Percentiles rank a stretch among this genome's conserved stretches.
Evolutionary conservation across 257 asterid species (phyloP).

Genomic region (Fraxinus pennsylvanica): DNA sequence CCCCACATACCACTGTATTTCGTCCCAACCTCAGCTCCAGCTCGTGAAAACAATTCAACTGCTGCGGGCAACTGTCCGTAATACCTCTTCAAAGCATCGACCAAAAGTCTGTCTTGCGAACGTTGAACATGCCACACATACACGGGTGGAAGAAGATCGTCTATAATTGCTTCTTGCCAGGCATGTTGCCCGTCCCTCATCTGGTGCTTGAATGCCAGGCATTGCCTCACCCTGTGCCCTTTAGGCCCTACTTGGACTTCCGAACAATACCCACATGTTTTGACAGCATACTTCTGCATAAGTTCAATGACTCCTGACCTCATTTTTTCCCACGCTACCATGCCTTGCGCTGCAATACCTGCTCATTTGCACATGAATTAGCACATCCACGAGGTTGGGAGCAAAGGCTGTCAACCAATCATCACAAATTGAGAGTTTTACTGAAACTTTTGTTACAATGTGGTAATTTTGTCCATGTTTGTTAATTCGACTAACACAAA

Average conservation of each 20-base stretch:
- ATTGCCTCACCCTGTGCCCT: slow-evolving; percentile 75
- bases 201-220: slow-evolving; percentile 81
- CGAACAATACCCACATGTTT: slow-evolving; percentile 66
- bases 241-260: slow-evolving; percentile 85
- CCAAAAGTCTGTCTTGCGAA: slow-evolving; percentile 23
- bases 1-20: slow-evolving; percentile 40
- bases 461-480: background rate
- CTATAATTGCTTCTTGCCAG: slow-evolving; percentile 74
- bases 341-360: slow-evolving; percentile 54
- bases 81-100: slow-evolving; percentile 56
- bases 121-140: slow-evolving; percentile 66
- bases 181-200: slow-evolving; percentile 84
- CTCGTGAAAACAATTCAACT: slow-evolving; percentile 62
- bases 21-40: slow-evolving; percentile 53
- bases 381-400: background rate
- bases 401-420: background rate
- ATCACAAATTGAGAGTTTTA: background rate
- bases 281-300: slow-evolving; percentile 55
- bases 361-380: slow-evolving; percentile 18
- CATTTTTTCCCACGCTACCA: slow-evolving; percentile 56
- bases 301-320: slow-evolving; percentile 42
- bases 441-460: background rate
- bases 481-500: background rate
- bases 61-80: slow-evolving; percentile 70
- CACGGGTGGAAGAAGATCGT: slow-evolving; percentile 52